These are phyloP conservation scores for Lactarius sanguifluus DNA, from an alignment of 768 basidiomycete species.

Conservation along the genomic window DNA sequence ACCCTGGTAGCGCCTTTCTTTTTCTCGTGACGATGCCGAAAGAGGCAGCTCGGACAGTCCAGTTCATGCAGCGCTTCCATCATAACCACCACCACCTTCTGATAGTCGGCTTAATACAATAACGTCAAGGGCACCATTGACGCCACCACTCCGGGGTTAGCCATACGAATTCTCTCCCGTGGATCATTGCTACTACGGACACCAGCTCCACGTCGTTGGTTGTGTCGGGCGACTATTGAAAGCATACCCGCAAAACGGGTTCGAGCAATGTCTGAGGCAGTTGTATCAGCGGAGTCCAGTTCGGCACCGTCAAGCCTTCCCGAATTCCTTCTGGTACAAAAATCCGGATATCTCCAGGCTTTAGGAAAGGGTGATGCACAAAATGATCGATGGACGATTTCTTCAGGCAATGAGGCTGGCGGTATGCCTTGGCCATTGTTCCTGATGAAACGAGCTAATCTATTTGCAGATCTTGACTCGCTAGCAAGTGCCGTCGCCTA, in stretches of 20 bases:
- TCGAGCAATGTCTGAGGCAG: conserved; percentile 9
- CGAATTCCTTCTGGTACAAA: conserved; percentile 26
- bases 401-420: conserved; percentile 96
- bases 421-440: conserved; percentile 49
- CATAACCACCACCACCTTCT: conserved; percentile 1
- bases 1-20: conserved; percentile 25
- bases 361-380: conserved; percentile 15
- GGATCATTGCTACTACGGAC: conserved; percentile 11
- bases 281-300: not conserved
- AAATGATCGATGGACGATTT: conserved; percentile 66
- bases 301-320: conserved; percentile 1
- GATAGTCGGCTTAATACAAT: conserved; percentile 7
- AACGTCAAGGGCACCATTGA: not conserved
- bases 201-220: not conserved
- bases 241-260: not conserved
- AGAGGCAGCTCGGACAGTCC: not conserved
- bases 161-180: conserved; percentile 5
- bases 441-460: conserved; percentile 2
- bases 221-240: not conserved
- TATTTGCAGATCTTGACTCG: conserved; percentile 77
- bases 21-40: not conserved
- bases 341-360: conserved; percentile 26
- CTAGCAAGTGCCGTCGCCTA: conserved; percentile 83
- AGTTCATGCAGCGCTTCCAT: not conserved
- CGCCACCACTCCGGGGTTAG: not conserved